Evolutionary conservation across 352 stramenopile species (phyloP).

Genomic region (Phytophthora cryptogea): DNA sequence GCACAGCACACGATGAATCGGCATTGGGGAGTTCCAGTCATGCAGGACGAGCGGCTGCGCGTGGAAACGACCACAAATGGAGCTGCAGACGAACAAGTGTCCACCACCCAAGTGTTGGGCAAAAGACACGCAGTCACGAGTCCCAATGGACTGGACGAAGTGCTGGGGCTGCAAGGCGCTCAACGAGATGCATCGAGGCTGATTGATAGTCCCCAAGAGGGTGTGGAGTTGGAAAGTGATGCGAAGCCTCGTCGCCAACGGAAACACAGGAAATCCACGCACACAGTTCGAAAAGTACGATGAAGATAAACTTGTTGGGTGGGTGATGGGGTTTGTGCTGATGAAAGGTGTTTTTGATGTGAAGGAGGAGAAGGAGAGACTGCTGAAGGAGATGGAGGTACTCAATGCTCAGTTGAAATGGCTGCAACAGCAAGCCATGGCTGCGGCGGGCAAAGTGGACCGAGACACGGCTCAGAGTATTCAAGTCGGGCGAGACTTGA

Average conservation of each 20-base stretch:
- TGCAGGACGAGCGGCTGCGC: neutral
- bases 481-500: constrained; percentile 24
- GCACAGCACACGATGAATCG: constrained; percentile 13
- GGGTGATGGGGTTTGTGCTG: neutral
- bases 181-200: no score
- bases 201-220: no score
- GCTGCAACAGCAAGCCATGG: constrained; percentile 33
- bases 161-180: constrained; percentile 1
- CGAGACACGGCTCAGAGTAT: constrained; percentile 13
- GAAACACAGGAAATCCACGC: constrained; percentile 34
- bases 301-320: neutral
- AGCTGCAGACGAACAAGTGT: neutral
- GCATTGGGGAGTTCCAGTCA: constrained; percentile 4
- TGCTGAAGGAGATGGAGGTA: constrained; percentile 30
- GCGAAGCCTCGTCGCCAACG: constrained; percentile 6
- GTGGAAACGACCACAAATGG: neutral
- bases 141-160: constrained; percentile 12
- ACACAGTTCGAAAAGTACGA: constrained; percentile 24
- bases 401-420: constrained; percentile 30
- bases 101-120: constrained; percentile 1
- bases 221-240: neutral
- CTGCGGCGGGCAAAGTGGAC: constrained; percentile 16
- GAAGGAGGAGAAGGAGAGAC: constrained; percentile 40
- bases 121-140: constrained; percentile 23
- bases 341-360: neutral